Base-by-base conservation (phyloP, 2,329 filamentous ascomycete genomes). In the Diplodia intermedia region DNA sequence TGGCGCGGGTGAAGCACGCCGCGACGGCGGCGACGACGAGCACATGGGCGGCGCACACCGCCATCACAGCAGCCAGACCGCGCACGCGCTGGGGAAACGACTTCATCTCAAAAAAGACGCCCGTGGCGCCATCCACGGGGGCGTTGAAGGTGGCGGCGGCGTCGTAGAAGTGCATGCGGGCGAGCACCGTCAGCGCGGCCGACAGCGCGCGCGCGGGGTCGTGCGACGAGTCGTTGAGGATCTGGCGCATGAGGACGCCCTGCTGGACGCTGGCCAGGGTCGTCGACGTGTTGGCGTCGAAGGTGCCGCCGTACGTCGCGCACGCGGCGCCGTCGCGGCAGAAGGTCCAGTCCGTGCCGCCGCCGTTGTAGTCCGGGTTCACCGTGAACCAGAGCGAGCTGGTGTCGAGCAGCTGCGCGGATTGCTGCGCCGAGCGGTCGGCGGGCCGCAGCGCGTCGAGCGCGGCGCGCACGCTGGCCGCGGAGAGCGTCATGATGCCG, bases 351-450 rank as follows among this genome's bases (percentile, higher is more conserved):
- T 52, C 43, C 0, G 7, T 18, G 20, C 56, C 56, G 23, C 36
- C 38, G 54, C 56, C 56, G 56, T 18, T 60, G 56, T 60, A 60
- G 38, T 29, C 56, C 6, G 56, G 56, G 56, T 60, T 29, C 14
- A 47, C 5, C 0, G 56, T 43, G 38, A 43, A 60, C 56, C 56
- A 60, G 23, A 63, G 29, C 0, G 47, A 63, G 31, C n/a, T 38
- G 15, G 6, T 23, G 43, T 63, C 60, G 11, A 63, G 36, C 0
- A 52, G 31, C 8, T 50, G 31, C 4, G 43, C 60, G 12, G 54
- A 57, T 2, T 15, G 7, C 5, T 36, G 43, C 5, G 60, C 5
- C 1, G 56, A 43, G 8, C 29, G 5, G 20, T 60, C 12, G 12
- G 23, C n/a, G 1, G 56, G 36, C 0, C 38, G 36, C 1, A 60